Base-by-base conservation (phyloP, 73 alveolate genomes). In the Tetrahymena elliotti region DNA sequence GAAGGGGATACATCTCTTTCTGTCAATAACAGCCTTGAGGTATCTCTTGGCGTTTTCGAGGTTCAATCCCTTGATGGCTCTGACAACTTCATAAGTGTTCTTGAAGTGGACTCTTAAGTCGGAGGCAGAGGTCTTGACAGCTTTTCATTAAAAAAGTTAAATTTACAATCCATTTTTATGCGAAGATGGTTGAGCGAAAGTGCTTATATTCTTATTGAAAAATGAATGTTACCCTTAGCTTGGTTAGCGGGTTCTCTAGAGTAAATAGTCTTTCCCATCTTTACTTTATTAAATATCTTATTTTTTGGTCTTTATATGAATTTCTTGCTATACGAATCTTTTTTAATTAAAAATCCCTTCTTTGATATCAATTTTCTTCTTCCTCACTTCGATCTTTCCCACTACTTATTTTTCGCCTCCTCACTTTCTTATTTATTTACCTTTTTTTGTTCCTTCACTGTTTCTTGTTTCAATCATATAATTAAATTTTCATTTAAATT, bases 91-190 rank as follows among this genome's bases (percentile, higher is more conserved):
- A 94, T 95, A 98, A 93, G 99, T 98, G 97, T 98, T 98, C 98
- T 98, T 98, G 98, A 96, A 98, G 96, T 98, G 99, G 83, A 97
- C 97, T 95, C 99, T 98, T 93, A 98, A 95, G 96, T 98, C 99
- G 82, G 96, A 93, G 52, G 97, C 99, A 97, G 97, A 98, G 95
- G 99, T 97, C 95, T 96, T 98, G 88, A 98, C 98, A 47, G 99
- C 96, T 94, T 95, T 98, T 68, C 88, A 68, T 68, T 68, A 68
- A 68, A 31, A 68, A 68, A 68, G 36, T 68, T 31, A 68, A 27
- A 27, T 27, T 68, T 68, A 68, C 34, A 68, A 68, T 68, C 34
- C 88, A 68, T 68, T 68, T 68, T 68, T 68, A 27, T 68, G 36
- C 36, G 36, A 27, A 68, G 88, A 68, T 68, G 88, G 88, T 68